A percentile compares a stretch with the other conserved stretches of the same genome.
Conservation (phyloP, 345 rosid genomes). For the Eucalyptus cloeziana region DNA sequence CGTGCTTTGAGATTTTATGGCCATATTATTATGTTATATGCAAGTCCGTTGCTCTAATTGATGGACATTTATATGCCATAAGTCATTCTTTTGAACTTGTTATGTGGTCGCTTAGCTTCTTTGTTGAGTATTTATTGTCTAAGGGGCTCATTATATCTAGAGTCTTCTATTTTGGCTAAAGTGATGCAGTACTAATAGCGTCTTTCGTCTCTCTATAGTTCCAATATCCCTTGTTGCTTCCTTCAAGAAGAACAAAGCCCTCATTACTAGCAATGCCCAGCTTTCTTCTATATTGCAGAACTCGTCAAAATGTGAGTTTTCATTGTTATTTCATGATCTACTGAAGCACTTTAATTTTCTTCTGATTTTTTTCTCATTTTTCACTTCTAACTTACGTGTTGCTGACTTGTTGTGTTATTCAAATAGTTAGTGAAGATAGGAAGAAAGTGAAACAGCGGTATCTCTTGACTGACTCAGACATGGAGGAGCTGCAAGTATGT, state of each 20-base stretch:
- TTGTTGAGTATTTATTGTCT: no score
- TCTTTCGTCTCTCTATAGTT: slow-evolving; percentile 24
- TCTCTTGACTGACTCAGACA: slow-evolving; percentile 64
- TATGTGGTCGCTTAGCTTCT: neutral
- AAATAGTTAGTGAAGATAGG: slow-evolving; percentile 94
- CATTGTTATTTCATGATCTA: neutral
- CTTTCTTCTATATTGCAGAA: slow-evolving; percentile 65
- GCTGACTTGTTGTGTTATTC: neutral
- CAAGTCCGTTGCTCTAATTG: neutral
- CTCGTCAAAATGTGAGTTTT: slow-evolving; percentile 70
- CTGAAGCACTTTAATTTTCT: neutral
- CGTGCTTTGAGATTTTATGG: neutral
- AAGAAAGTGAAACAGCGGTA: slow-evolving; percentile 70
- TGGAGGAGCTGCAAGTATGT: slow-evolving; percentile 89
- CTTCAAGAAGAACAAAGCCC: slow-evolving; percentile 91
- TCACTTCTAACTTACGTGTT: neutral
- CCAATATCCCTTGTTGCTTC: slow-evolving; percentile 87
- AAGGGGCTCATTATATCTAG: neutral
- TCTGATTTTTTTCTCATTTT: neutral
- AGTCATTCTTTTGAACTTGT: neutral
- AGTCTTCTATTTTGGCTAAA: neutral
- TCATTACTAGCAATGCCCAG: slow-evolving; percentile 52
- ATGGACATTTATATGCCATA: neutral
- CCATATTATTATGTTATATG: neutral
- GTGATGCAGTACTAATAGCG: neutral